Percentiles rank a stretch among this genome's conserved stretches.
Conservation (phyloP, 192 early-diverging fungal species). For the Coemansia sp. region DNA sequence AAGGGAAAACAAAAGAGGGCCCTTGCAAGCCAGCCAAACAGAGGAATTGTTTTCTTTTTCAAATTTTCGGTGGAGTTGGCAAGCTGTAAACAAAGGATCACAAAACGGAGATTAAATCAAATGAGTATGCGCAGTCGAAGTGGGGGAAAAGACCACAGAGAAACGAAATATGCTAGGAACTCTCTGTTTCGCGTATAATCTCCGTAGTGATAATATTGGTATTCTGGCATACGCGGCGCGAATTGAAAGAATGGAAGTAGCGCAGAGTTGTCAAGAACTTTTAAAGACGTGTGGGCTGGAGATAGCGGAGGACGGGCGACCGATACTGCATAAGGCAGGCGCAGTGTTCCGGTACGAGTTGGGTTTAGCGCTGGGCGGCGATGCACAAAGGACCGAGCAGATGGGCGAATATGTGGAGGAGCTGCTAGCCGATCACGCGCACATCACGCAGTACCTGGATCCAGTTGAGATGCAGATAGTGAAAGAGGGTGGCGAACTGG, state of each 20-base stretch:
- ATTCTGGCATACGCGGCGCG: no score
- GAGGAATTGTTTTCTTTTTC: background rate
- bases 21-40: background rate
- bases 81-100: no score
- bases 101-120: no score
- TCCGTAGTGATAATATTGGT: no score
- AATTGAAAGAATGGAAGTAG: background rate
- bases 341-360: constrained; percentile 39
- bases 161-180: no score
- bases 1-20: constrained; percentile 8
- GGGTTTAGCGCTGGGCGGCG: constrained; percentile 9
- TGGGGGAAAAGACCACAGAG: no score
- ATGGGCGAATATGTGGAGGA: constrained; percentile 28
- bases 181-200: no score
- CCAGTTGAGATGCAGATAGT: constrained; percentile 10
- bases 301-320: constrained; percentile 2
- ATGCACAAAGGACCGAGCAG: background rate
- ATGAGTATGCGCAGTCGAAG: no score
- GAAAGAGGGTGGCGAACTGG: background rate
- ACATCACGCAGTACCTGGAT: constrained; percentile 29
- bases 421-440: constrained; percentile 29
- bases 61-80: no score
- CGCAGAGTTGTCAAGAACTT: constrained; percentile 5
- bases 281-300: constrained; percentile 31
- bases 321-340: constrained; percentile 27